Conservation (phyloP, 345 rosid species). For the Draba incana region DNA sequence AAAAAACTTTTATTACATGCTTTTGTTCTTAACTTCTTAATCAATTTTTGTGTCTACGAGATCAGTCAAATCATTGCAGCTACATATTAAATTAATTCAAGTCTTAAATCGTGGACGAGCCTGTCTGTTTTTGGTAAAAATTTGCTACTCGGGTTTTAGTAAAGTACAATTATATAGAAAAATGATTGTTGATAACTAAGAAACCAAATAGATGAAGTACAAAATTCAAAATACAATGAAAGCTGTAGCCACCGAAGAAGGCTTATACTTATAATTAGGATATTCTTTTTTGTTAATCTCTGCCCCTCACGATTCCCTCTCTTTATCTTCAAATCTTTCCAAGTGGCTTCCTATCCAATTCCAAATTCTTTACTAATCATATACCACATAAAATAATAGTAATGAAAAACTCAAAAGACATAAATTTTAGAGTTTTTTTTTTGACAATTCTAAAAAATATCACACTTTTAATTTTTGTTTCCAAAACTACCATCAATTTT, state of each 20-base stretch:
- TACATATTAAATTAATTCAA: background rate
- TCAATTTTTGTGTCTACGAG: background rate
- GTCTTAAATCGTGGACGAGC: slow-evolving; percentile 28
- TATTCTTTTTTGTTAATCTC: slow-evolving; percentile 21
- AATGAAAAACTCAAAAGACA: background rate
- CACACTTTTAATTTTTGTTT: no score
- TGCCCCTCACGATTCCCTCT: slow-evolving; percentile 32
- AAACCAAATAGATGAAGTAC: slow-evolving; percentile 19
- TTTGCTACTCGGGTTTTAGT: background rate
- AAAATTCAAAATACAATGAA: background rate
- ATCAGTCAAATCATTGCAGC: slow-evolving; percentile 18
- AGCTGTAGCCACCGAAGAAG: slow-evolving; percentile 22
- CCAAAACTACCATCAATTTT: no score
- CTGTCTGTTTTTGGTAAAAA: slow-evolving; percentile 12
- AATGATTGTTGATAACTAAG: slow-evolving; percentile 10
- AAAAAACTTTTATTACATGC: background rate
- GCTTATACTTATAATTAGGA: slow-evolving; percentile 24
- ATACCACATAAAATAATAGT: background rate
- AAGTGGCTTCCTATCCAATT: slow-evolving; percentile 17
- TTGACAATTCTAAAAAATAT: no score
- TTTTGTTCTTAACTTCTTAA: slow-evolving; percentile 6
- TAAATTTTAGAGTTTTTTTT: background rate
- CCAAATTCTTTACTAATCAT: background rate
- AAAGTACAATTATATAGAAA: background rate
- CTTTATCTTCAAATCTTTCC: background rate